Base-by-base conservation (phyloP, 139 green algal species). In the Tetradesmus obliquus region DNA sequence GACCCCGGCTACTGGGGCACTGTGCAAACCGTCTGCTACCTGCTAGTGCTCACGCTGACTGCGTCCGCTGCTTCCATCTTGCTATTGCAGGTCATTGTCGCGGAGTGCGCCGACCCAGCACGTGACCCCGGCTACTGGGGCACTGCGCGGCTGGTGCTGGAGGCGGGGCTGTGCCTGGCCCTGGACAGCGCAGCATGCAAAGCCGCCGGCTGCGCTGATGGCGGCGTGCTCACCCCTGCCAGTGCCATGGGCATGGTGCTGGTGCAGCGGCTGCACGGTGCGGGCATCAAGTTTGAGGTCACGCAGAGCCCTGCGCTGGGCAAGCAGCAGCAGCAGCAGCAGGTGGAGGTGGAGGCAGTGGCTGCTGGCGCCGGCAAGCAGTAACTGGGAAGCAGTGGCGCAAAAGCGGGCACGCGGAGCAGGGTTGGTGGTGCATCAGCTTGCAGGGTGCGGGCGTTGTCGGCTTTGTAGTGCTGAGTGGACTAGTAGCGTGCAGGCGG, bases 171-270 rank as follows among this genome's bases (percentile, higher is more conserved):
- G 83, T 91, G 86, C 62, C 79, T 96, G 51, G 93, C 88, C 19
- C 86, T 94, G 90, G 89, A 96, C 24, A 74, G 22, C 1, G 80
- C 82, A 15, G 51, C 60, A 5, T 85, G 86, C 45, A 22, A 82
- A 22, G 71, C 60, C 15, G 90, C 82, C 10, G 91, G 91, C 24
- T 76, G 69, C 15, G 3, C 7, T 22, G 24, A 8, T 17, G 89
- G 80, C n/a, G 97, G 97, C 20, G 95, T 97, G 79, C 90, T 98
- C 7, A 97, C 96, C 0, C 95, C 96, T 6, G 96, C 95, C 12
- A 93, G 88, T 4, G 96, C 96, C 4, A 92, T 96, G 88, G 96
- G 96, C 1, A 86, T 91, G 55, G 66, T 94, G n/a, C 93, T 98
- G 24, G 62, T 96, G 24, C 88, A 96, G 19, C 93, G 96, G 24